Base-by-base conservation (phyloP, 1,284 basidiomycete species). In the Trametes versicolor region DNA sequence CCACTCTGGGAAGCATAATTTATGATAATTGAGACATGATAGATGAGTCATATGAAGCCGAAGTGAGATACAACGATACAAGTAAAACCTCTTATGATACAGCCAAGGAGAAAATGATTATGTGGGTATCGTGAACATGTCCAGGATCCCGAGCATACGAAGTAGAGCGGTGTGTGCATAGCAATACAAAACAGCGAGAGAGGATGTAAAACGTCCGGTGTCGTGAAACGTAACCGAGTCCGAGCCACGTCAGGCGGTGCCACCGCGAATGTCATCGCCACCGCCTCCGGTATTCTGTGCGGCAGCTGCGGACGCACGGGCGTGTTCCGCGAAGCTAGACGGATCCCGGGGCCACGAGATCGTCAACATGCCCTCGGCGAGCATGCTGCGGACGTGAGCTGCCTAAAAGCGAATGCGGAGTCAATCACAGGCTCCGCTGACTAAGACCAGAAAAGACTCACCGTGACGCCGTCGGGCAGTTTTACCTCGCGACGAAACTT, bases 391-490 rank as follows among this genome's bases (percentile, higher is more conserved):
- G 58, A 74, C 65, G n/a, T 74, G 65, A 6, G 52, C 51, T 13
- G 66, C 66, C 73, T 74, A 39, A 29, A n/a, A 6, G 37, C 27
- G 37, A 9, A 52, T 10, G 13, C 17, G 32, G 51, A 50, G 62
- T 64, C 50, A 66, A 60, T 41, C 9, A 17, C 49, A 12, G 43
- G 51, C 32, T 10, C 39, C 34, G 55, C 27, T 47, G 60, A 54
- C 54, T 52, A 29, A 55, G 47, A 37, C 27, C 36, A 48, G 25
- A 61, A 59, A 23, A 58, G 48, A 75, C 80, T 74, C 71, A 85
- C 87, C 74, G 83, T 79, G n/a, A 81, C 78, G 27, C 84, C 84
- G 2, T 69, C 55, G 19, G 86, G 85, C 8, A 88, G 72, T 39
- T 71, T 74, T 13, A 88, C 74, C 4, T 75, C 75, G 36, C 86